These are phyloP conservation scores for Golubevia sp. DNA, from an alignment of 1,284 basidiomycete genomes.

Conservation along the genomic window DNA sequence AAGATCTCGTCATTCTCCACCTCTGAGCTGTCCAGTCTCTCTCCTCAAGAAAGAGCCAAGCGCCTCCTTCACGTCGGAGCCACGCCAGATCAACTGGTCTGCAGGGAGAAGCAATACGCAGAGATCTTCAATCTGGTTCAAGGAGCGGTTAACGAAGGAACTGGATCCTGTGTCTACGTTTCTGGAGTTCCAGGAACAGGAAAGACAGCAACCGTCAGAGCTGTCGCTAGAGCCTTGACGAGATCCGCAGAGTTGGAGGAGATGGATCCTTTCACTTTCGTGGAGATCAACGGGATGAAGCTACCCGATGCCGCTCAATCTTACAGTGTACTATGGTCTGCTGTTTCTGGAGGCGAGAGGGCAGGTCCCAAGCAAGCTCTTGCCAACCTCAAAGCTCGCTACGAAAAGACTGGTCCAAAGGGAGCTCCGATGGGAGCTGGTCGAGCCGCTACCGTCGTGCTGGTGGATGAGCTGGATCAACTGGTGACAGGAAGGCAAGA, in stretches of 20 bases:
- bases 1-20: constrained; percentile 29
- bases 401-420: constrained; percentile 22
- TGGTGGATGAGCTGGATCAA: constrained; percentile 98
- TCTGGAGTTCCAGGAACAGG: constrained; percentile 88
- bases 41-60: constrained; percentile 42
- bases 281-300: constrained; percentile 96
- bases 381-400: constrained; percentile 30
- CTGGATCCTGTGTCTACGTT: constrained; percentile 93
- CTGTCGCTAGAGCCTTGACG: constrained; percentile 75
- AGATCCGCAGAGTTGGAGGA: constrained; percentile 67
- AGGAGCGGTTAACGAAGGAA: constrained; percentile 86
- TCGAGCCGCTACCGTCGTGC: constrained; percentile 73
- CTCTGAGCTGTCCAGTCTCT: constrained; percentile 19
- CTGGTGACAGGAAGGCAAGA: constrained; percentile 94
- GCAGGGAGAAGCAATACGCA: constrained; percentile 84
- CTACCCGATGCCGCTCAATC: constrained; percentile 48
- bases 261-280: constrained; percentile 89
- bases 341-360: constrained; percentile 31
- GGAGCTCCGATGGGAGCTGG: constrained; percentile 16
- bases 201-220: constrained; percentile 90
- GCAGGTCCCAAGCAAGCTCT: constrained; percentile 44
- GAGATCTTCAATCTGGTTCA: constrained; percentile 78
- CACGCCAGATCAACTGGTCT: constrained; percentile 86
- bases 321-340: constrained; percentile 51
- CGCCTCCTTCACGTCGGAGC: constrained; percentile 85